Evolutionary conservation across 2,329 filamentous ascomycete species (phyloP).

Genomic region (Aspergillus candidus): DNA sequence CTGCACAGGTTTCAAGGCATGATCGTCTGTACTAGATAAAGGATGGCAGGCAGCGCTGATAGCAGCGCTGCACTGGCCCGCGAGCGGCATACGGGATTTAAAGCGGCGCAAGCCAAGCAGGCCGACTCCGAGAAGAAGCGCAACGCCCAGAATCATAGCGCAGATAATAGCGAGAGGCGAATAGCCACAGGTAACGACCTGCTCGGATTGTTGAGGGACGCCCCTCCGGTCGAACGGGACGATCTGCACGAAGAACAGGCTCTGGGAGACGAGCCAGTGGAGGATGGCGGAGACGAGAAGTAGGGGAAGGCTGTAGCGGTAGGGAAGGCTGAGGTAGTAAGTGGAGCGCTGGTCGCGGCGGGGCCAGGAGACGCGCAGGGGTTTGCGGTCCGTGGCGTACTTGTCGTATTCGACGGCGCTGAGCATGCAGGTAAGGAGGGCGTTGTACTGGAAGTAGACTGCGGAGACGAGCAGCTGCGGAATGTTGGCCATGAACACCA

Average conservation of each 20-base stretch:
- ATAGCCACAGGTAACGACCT: conserved; percentile 8
- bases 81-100: conserved; percentile 21
- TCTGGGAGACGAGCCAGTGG: conserved; percentile 43
- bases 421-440: conserved; percentile 40
- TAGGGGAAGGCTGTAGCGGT: conserved; percentile 32
- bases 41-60: conserved; percentile 30
- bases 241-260: conserved; percentile 37
- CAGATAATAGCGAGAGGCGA: conserved; percentile 10
- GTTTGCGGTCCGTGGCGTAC: conserved; percentile 28
- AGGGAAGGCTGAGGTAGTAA: conserved; percentile 27
- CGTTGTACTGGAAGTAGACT: conserved; percentile 28
- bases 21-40: neutral
- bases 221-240: conserved; percentile 12
- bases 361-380: conserved; percentile 34
- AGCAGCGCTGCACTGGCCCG: conserved; percentile 25
- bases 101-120: conserved; percentile 11
- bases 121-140: conserved; percentile 8
- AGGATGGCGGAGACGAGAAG: conserved; percentile 25
- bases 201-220: neutral
- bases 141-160: conserved; percentile 7
- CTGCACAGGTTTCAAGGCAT: too few relatives aligned
- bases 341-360: conserved; percentile 32
- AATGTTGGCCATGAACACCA: conserved; percentile 25
- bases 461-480: conserved; percentile 30
- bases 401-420: conserved; percentile 44